Percentiles rank a stretch among this genome's conserved stretches.
phyloP scores from a whole-genome alignment of 2,329 filamentous ascomycete genomes.

The Cladosporium sp. region DNA sequence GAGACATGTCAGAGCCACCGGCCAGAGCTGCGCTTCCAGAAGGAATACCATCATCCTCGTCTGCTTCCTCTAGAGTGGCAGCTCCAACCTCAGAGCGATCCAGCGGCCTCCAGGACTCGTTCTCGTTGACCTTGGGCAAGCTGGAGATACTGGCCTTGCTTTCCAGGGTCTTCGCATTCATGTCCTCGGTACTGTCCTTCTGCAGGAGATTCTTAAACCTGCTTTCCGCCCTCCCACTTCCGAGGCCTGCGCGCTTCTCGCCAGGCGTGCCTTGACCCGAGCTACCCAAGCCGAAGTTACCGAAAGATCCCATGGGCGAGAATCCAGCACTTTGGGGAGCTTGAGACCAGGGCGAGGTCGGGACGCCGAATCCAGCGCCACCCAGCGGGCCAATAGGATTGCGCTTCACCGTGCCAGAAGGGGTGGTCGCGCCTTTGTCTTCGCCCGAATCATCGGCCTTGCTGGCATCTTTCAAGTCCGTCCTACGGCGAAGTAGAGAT shows the following conservation, averaged over 20 bases:
- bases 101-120: constrained; percentile 42
- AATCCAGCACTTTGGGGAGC: constrained; percentile 57
- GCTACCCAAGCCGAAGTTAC: constrained; percentile 68
- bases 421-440: constrained; percentile 28
- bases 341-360: constrained; percentile 53
- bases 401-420: constrained; percentile 52
- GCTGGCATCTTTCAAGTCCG: constrained; percentile 51
- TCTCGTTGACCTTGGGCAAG: constrained; percentile 50
- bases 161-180: constrained; percentile 35
- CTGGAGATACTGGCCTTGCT: constrained; percentile 50
- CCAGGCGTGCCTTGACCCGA: constrained; percentile 42
- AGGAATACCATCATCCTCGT: constrained; percentile 51
- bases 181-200: constrained; percentile 67
- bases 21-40: constrained; percentile 68
- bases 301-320: constrained; percentile 76
- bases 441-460: constrained; percentile 32
- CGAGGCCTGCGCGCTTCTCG: constrained; percentile 67
- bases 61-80: constrained; percentile 59
- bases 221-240: constrained; percentile 66
- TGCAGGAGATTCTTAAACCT: constrained; percentile 78
- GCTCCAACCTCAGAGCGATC: constrained; percentile 20
- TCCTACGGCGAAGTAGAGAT: constrained; percentile 54
- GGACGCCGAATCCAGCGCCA: constrained; percentile 42
- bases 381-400: constrained; percentile 48
- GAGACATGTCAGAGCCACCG: constrained; percentile 65